Conservation (phyloP, 1,284 basidiomycete species). For the Entoloma clypeatum region DNA sequence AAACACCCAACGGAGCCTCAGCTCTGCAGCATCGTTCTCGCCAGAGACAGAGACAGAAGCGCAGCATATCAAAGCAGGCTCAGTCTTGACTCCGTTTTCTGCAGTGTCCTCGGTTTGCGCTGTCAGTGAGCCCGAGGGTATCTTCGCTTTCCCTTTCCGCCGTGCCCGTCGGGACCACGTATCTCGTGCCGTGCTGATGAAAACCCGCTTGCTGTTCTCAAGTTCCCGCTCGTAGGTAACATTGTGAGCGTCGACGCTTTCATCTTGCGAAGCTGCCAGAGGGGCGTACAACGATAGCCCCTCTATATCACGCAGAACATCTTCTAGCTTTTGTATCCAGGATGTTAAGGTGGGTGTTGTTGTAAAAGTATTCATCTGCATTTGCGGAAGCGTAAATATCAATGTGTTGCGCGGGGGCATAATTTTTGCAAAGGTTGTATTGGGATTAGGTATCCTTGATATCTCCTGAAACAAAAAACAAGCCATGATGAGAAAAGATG, state of each 20-base stretch:
- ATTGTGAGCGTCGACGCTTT: neutral
- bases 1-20: constrained; percentile 60
- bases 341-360: too few relatives aligned
- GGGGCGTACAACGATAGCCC: too few relatives aligned
- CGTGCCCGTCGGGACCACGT: constrained; percentile 77
- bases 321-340: constrained; percentile 26
- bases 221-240: constrained; percentile 17
- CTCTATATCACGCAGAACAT: constrained; percentile 34
- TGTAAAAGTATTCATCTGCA: too few relatives aligned
- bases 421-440: constrained; percentile 39
- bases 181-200: constrained; percentile 46
- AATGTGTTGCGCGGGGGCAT: constrained; percentile 57
- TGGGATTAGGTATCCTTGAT: constrained; percentile 46
- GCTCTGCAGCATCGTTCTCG: constrained; percentile 12
- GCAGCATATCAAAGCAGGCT: constrained; percentile 10
- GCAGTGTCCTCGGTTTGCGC: constrained; percentile 2
- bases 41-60: constrained; percentile 6
- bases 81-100: neutral
- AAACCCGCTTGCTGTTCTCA: constrained; percentile 20
- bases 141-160: constrained; percentile 34
- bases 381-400: constrained; percentile 29
- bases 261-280: constrained; percentile 1
- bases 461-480: constrained; percentile 35
- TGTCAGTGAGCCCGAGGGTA: constrained; percentile 8
- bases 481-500: constrained; percentile 2